Evolutionary conservation across 345 rosid species (phyloP), one percentile per base, ranked within the genome.

Genomic region (Rhizophora apiculata): DNA sequence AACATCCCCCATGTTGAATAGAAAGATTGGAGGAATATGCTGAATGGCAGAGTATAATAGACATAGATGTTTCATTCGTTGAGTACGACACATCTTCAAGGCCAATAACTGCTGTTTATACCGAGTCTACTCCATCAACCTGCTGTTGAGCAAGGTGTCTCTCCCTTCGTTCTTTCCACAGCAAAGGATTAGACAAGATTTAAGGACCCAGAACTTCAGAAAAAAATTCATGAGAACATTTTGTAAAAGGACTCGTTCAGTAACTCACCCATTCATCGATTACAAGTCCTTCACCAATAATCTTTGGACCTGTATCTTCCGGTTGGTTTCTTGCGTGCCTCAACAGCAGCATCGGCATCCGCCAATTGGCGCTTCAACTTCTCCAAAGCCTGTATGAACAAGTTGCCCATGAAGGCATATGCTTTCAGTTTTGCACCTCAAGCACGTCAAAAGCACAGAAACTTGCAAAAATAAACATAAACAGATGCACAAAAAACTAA

Each of bases 211-310:
- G 7, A 60, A 29, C 29, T 24, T 6, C 29, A 21, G 20, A 20
- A 29, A 34, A 13, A 49, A 21, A 3, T 16, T 53, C 65, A 18
- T 31, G 37, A 6, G 27, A 63, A 51, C 24, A 64, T 8, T 58
- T 71, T 55, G n/a, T 3, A 11, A 26, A 49, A 6, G 60, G 26
- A 65, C 19, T 34, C 37, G 2, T 34, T 7, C 37, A 8, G 20
- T 64, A 63, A 84, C 93, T 76, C 48, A 92, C 99, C 99, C 99
- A 96, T 85, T 96, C 98, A 78, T 96, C 99, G 58, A 96, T 90
- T 31, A 96, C 99, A n/a, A 96, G 97, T 60, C 99, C 99, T 85
- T 96, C 99, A 30, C 98, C 99, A 1, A 92, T 85, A 75, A 92
- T 81, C 83, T 71, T 86, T 13, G 98, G 92, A 62, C 96, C 96